Base-by-base conservation (phyloP, 1,284 basidiomycete species). In the Kalmanozyma brasiliensis region DNA sequence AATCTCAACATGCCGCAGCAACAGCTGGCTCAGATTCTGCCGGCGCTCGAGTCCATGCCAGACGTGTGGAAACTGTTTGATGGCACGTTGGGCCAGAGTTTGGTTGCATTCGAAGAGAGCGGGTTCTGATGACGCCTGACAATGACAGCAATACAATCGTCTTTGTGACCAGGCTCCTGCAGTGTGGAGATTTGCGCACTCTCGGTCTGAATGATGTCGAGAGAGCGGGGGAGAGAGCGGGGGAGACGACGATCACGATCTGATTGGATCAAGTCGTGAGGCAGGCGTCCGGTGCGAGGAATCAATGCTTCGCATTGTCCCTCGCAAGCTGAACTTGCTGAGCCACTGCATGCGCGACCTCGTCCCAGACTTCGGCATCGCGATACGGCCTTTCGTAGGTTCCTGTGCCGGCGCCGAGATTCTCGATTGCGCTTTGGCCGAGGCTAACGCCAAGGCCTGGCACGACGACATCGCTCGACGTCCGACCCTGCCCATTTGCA, bases 291-390 rank as follows among this genome's bases (percentile, higher is more conserved):
- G 22, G 33, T n/a, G 23, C 11, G 2, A 44, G 17, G 26, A 20
- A 40, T 52, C 42, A 65, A 26, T 33, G 40, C 22, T 29, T 41
- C 1, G 49, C 53, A 41, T 26, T 26, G n/a, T 49, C 36, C 17
- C 38, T 48, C 2, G 66, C 66, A 7, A 42, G 23, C 48, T 49
- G 38, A 44, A 70, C 37, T 26, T 70, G 61, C 32, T 53, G 48
- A 19, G 46, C 49, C 2, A 70, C 67, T 14, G 67, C 61, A 22
- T 42, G 52, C 13, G 56, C 67, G 8, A 70, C 53, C 34, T 70
- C 67, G 35, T 77, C 72, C 80, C 80, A 81, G 1, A 77, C 72
- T 36, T 79, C 79, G 1, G 62, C 49, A 43, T 81, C 80, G 17
- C 52, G 56, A 35, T 81, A 81, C 2, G 78, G 76, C 38, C 55